Percentiles rank a stretch among this genome's conserved stretches.
Conservation (phyloP, 768 basidiomycete species). For the Lactifluus hygrophoroides region DNA sequence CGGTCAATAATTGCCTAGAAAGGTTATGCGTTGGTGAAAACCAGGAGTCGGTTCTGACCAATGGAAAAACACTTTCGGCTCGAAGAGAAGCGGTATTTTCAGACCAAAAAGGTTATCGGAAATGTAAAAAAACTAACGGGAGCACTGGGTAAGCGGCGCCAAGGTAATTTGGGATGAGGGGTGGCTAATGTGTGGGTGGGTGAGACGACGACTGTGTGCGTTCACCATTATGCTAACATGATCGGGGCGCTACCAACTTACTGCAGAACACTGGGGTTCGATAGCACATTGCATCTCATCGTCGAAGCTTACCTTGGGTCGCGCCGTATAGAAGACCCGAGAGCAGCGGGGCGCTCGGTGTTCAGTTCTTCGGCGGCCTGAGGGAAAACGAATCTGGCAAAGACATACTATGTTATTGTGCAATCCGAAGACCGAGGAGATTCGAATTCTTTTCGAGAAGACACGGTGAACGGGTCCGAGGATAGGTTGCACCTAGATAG, state of each 20-base stretch:
- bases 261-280: too few species aligned
- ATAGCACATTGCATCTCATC: neutral
- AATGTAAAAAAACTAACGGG: neutral
- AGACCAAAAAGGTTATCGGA: neutral
- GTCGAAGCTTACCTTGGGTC: neutral
- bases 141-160: neutral
- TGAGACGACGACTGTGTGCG: neutral
- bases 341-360: neutral
- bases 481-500: neutral
- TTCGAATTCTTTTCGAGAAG: neutral
- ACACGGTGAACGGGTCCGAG: constrained; percentile 1
- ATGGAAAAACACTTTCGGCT: neutral
- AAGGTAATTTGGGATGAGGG: neutral
- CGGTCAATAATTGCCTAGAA: neutral
- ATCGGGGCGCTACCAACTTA: neutral
- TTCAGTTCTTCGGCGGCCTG: neutral
- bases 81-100: neutral
- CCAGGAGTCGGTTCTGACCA: neutral
- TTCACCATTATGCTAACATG: neutral
- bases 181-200: neutral
- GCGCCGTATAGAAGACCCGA: neutral
- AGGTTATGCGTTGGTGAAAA: neutral
- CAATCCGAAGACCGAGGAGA: neutral
- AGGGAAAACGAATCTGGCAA: neutral
- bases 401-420: neutral